Conservation (phyloP, 2,329 filamentous ascomycete species). For the Hypoxylon sp. region DNA sequence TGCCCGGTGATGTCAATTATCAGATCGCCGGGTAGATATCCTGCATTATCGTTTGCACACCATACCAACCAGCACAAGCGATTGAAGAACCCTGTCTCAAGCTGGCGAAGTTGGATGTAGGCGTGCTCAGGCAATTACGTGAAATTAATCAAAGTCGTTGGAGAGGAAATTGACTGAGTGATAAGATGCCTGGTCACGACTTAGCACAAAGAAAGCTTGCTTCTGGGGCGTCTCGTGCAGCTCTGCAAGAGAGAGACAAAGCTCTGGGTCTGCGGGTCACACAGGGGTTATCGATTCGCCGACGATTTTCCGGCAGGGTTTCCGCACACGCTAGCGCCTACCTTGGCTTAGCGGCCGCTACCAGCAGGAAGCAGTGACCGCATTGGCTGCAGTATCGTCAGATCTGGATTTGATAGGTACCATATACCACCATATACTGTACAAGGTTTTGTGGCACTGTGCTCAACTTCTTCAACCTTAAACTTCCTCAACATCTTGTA, state of each 20-base stretch:
- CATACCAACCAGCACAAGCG: constrained; percentile 20
- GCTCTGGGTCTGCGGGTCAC: constrained; percentile 9
- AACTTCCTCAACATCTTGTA: constrained; percentile 10
- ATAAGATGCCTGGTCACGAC: constrained; percentile 18
- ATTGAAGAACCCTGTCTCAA: constrained; percentile 4
- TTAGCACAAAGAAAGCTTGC: constrained; percentile 26
- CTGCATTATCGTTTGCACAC: constrained; percentile 32
- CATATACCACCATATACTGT: constrained; percentile 1
- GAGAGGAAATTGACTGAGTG: constrained; percentile 4
- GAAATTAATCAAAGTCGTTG: neutral
- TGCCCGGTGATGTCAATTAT: constrained; percentile 48
- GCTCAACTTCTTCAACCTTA: constrained; percentile 8
- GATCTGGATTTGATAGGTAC: constrained; percentile 15
- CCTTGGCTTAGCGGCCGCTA: constrained; percentile 9
- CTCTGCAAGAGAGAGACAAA: constrained; percentile 22
- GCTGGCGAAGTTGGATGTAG: neutral
- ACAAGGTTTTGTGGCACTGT: constrained; percentile 9
- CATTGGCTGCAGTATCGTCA: constrained; percentile 22
- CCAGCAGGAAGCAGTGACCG: constrained; percentile 6
- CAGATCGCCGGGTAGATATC: constrained; percentile 38
- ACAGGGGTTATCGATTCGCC: constrained; percentile 19
- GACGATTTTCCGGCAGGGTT: constrained; percentile 9
- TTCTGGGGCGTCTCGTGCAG: constrained; percentile 17
- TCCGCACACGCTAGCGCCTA: constrained; percentile 13
- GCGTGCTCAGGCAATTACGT: neutral